phyloP scores from a whole-genome alignment of 108 stramenopile genomes.

The Pseudonitzschia delicatissima region DNA sequence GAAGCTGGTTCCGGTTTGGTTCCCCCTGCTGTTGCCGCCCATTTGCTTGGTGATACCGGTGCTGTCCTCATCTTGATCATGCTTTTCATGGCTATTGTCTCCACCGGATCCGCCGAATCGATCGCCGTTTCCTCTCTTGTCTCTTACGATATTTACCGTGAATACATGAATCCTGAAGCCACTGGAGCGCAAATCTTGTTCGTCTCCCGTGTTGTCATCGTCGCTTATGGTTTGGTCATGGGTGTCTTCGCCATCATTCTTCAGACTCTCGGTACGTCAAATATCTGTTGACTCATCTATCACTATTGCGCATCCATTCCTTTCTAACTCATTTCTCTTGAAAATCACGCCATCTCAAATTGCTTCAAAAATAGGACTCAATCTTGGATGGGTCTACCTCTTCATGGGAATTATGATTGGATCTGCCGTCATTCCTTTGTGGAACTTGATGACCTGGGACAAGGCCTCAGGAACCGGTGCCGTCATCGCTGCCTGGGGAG shows the following conservation, averaged over 20 bases:
- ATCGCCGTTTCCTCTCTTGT: constrained; percentile 91
- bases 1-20: constrained; percentile 90
- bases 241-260: constrained; percentile 70
- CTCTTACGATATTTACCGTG: constrained; percentile 90
- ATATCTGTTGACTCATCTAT: background rate
- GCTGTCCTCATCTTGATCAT: constrained; percentile 78
- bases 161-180: constrained; percentile 88
- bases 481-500: constrained; percentile 77
- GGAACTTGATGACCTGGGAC: constrained; percentile 85
- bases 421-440: constrained; percentile 87
- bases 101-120: constrained; percentile 88
- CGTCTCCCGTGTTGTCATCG: constrained; percentile 75
- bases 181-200: constrained; percentile 84
- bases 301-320: background rate
- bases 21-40: constrained; percentile 86
- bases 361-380: constrained; percentile 35
- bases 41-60: constrained; percentile 79
- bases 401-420: constrained; percentile 94
- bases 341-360: background rate
- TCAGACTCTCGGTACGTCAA: constrained; percentile 25
- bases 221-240: constrained; percentile 79
- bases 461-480: constrained; percentile 87
- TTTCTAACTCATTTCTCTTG: constrained; percentile 4
- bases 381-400: constrained; percentile 92
- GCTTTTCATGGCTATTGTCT: constrained; percentile 96